Conservation (phyloP, 2,329 filamentous ascomycete species). For the Trichothecium sympodiale region DNA sequence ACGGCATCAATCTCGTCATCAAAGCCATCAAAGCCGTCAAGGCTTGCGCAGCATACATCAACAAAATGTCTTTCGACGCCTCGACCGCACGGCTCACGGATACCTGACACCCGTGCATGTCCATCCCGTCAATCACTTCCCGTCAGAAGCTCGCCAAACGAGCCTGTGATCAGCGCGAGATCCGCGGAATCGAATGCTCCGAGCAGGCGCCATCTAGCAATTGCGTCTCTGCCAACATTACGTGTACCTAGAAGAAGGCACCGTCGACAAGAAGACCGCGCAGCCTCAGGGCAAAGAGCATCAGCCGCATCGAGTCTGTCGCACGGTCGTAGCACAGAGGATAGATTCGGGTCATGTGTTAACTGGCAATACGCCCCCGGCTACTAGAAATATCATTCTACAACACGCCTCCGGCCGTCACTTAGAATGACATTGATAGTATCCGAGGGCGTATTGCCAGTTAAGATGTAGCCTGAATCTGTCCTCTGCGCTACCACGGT, state of each 20-base stretch:
- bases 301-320: conserved; percentile 23
- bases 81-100: neutral
- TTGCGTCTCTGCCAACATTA: conserved; percentile 30
- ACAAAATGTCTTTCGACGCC: neutral
- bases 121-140: neutral
- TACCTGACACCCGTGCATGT: neutral
- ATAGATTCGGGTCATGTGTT: too few species aligned
- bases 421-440: too few species aligned
- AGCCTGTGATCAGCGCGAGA: conserved; percentile 40
- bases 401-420: too few species aligned
- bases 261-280: conserved; percentile 34
- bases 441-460: too few species aligned
- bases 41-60: neutral
- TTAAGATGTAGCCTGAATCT: too few species aligned
- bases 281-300: conserved; percentile 31
- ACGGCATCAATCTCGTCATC: neutral
- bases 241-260: conserved; percentile 37
- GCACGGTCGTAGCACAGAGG: neutral
- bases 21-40: neutral
- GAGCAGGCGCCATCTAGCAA: conserved; percentile 33
- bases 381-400: too few species aligned
- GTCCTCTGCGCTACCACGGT: too few species aligned
- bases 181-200: conserved; percentile 40
- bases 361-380: too few species aligned
- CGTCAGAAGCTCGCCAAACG: conserved; percentile 22